Base-by-base conservation (phyloP, 2,329 filamentous ascomycete genomes). In the Chaetoscypha palmicola region DNA sequence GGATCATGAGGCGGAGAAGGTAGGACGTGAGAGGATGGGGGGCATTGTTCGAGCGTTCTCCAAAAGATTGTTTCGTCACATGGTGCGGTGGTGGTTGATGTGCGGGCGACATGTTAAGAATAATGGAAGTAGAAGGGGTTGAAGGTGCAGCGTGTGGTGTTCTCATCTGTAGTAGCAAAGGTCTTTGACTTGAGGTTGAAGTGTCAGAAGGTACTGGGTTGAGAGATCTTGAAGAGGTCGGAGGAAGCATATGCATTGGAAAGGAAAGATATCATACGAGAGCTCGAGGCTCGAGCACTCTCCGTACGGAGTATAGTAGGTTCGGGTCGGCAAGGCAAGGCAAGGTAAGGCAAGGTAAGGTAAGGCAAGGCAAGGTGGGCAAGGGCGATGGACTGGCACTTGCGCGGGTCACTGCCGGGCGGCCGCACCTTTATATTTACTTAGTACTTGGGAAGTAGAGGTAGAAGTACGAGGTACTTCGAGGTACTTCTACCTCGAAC, bases 1-100 rank as follows among this genome's bases (percentile, higher is more conserved):
- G 65, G 46, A 75, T 72, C 78, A 83, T 83, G 49, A 83, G 67
- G 41, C 77, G 76, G 57, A 79, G 69, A 24, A 83, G 74, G 56
- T 83, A 81, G 41, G 68, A 65, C 37, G 71, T 71, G 48, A 83
- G 70, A 22, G 79, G 79, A 53, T 83, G 79, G 47, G 68, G 64
- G 51, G 69, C 40, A 11, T 39, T 49, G 16, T 52, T 38, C 30
- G 56, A 58, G 22, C 59, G 53, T 7, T 52, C 47, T 10, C 50
- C 43, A 37, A 52, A 62, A n/a, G 56, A 48, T 21, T 36, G 35
- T 45, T 46, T 55, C 9, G 52, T 53, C 35, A 57, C 48, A 45
- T 52, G 39, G 30, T 54, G 46, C 11, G 37, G 28, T 28, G 50
- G 21, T 12, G 37, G 28, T 28, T 49, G 21, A 21, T 44, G 45